These are phyloP conservation scores for Tuber magnatum DNA, from an alignment of 495 filamentous ascomycete genomes.

Conservation along the genomic window DNA sequence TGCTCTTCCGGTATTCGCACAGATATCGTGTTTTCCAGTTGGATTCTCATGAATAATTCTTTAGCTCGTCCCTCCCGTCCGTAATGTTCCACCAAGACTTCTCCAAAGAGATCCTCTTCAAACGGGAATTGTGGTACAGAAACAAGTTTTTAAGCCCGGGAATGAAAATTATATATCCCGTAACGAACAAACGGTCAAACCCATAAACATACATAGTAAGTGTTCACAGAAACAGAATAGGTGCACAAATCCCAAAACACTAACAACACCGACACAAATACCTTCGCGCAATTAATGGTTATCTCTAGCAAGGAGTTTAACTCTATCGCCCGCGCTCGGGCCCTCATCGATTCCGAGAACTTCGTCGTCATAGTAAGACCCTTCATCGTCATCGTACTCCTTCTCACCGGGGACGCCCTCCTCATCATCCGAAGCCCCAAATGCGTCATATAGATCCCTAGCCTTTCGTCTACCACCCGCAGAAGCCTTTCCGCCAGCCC, in stretches of 20 bases:
- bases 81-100: neutral
- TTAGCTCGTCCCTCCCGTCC: neutral
- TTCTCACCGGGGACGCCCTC: slow-evolving; percentile 62
- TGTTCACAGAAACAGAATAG: neutral
- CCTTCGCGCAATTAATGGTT: slow-evolving; percentile 12
- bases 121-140: neutral
- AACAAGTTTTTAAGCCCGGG: neutral
- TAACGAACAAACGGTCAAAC: neutral
- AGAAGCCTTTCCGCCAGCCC: slow-evolving; percentile 14
- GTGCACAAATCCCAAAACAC: neutral
- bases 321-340: slow-evolving; percentile 31
- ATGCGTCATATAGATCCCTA: slow-evolving; percentile 88
- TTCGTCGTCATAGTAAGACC: slow-evolving; percentile 35
- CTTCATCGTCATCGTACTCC: slow-evolving; percentile 41
- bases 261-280: neutral
- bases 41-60: neutral
- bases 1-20: neutral
- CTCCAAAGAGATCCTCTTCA: neutral
- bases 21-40: neutral
- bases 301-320: slow-evolving; percentile 28
- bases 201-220: neutral
- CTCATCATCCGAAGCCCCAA: slow-evolving; percentile 63
- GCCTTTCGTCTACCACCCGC: slow-evolving; percentile 53
- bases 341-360: slow-evolving; percentile 38
- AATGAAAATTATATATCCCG: neutral